Percentiles rank a stretch among this genome's conserved stretches.
Conservation (phyloP, 345 rosid species). For the Cardamine occulta region DNA sequence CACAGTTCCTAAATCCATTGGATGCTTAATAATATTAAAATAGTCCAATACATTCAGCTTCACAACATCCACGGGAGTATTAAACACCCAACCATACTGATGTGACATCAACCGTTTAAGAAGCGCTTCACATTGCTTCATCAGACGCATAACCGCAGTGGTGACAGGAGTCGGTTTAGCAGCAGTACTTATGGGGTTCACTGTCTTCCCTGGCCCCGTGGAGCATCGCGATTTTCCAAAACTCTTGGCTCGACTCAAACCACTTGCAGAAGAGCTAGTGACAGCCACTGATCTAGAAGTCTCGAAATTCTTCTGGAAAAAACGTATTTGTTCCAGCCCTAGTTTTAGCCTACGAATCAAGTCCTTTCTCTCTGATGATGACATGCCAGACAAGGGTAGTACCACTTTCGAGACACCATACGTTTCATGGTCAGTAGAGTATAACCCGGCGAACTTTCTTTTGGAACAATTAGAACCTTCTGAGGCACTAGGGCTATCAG, state of each 20-base stretch:
- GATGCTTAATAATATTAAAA: slow-evolving; percentile 72
- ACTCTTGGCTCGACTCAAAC: slow-evolving; percentile 44
- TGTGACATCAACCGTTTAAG: slow-evolving; percentile 69
- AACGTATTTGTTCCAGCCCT: slow-evolving; percentile 68
- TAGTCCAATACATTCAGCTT: slow-evolving; percentile 79
- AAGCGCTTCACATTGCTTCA: slow-evolving; percentile 77
- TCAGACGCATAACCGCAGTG: slow-evolving; percentile 46
- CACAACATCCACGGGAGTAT: slow-evolving; percentile 75
- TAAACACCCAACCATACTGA: slow-evolving; percentile 71
- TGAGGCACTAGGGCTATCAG: slow-evolving; percentile 70
- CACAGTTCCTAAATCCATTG: slow-evolving; percentile 91
- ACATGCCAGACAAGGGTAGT: slow-evolving; percentile 61
- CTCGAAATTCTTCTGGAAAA: slow-evolving; percentile 53
- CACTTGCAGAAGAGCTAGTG: slow-evolving; percentile 55
- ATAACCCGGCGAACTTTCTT: slow-evolving; percentile 62
- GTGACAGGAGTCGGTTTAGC: slow-evolving; percentile 39
- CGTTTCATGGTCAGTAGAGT: slow-evolving; percentile 40
- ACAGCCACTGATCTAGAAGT: slow-evolving; percentile 46
- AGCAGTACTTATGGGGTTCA: slow-evolving; percentile 19
- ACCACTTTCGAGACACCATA: slow-evolving; percentile 57
- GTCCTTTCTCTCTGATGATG: slow-evolving; percentile 62
- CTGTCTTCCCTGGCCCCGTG: slow-evolving; percentile 62
- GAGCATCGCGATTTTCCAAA: slow-evolving; percentile 52
- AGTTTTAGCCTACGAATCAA: slow-evolving; percentile 54
- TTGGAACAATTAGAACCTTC: slow-evolving; percentile 63